Evolutionary conservation across 257 asterid genomes (phyloP), one percentile per base, ranked within the genome.

Genomic region (Scutellaria galericulata): DNA sequence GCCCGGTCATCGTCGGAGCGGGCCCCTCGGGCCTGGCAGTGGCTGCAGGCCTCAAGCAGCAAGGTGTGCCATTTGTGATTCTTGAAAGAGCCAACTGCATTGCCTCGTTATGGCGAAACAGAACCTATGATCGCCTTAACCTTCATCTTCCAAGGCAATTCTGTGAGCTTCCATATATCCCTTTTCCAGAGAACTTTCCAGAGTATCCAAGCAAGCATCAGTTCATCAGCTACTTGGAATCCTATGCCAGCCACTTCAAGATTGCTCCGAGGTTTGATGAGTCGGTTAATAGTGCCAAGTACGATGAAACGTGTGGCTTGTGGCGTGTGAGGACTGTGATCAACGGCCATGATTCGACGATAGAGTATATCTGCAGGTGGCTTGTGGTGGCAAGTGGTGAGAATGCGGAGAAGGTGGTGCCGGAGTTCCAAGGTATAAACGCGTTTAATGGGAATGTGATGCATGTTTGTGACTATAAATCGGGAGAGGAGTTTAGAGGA

Each of bases 11-110:
- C 20, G 88, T 93, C 0, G 98, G 98, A 9, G 96, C 96, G 5
- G 98, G 98, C 5, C 98, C 98, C 0, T 89, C 98, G 0, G 98
- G 97, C 2, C 71, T 94, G 14, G 96, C 97, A 2, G 95, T 94
- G 11, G 96, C 79, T 1, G 98, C 96, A 0, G 96, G 96, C 50
- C 95, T 94, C 10, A 83, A 81, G 70, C 82, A 77, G 27, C 90
- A 84, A 76, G 93, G 95, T 20, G 97, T 94, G 4, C 97, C 98
- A 3, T 94, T 89, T 67, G 83, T 94, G 41, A 77, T 94, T 18
- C 90, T 94, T 6, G 98, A 94, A 47, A 56, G 92, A 37, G 88
- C 96, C 51, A 78, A 72, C 85, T 94, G 98, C 96, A 91, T 94
- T 88, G 98, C 96, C 68, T 87, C 98, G 7, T 74, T 94, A 3